These are phyloP conservation scores for Epichloe typhina DNA, from an alignment of 2,329 filamentous ascomycete genomes.

Conservation along the genomic window DNA sequence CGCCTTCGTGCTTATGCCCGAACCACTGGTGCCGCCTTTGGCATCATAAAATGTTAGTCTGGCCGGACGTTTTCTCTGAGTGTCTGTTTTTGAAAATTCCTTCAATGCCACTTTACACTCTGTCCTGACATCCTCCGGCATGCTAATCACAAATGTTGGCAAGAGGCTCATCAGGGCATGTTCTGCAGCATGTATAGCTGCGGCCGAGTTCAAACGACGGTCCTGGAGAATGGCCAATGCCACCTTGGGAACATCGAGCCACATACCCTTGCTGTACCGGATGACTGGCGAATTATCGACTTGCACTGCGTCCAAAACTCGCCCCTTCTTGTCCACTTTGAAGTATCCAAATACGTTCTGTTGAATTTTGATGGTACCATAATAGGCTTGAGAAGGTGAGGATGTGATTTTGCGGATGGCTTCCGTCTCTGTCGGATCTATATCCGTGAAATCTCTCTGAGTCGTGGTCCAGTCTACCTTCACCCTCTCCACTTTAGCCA, in stretches of 20 bases:
- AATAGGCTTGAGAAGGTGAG: constrained; percentile 61
- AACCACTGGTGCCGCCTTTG: constrained; percentile 73
- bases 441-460: constrained; percentile 86
- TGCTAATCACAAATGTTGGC: constrained; percentile 79
- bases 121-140: constrained; percentile 83
- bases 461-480: constrained; percentile 91
- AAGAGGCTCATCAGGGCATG: constrained; percentile 79
- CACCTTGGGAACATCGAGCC: constrained; percentile 75
- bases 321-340: constrained; percentile 77
- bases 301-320: constrained; percentile 81
- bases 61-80: constrained; percentile 67
- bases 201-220: constrained; percentile 65
- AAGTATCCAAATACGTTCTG: constrained; percentile 93
- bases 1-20: constrained; percentile 79
- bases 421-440: constrained; percentile 87
- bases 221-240: constrained; percentile 69
- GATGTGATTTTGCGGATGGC: constrained; percentile 58
- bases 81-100: constrained; percentile 64
- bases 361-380: constrained; percentile 73
- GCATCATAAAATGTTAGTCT: constrained; percentile 89
- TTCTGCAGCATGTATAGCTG: constrained; percentile 86
- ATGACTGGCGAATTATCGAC: constrained; percentile 90
- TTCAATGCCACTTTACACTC: constrained; percentile 87
- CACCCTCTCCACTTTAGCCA: constrained; percentile 79
- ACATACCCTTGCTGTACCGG: constrained; percentile 77